A percentile compares a stretch with the other conserved stretches of the same genome.
Conservation (phyloP, 306 rosid species). For the Ammopiptanthus mongolicus region DNA sequence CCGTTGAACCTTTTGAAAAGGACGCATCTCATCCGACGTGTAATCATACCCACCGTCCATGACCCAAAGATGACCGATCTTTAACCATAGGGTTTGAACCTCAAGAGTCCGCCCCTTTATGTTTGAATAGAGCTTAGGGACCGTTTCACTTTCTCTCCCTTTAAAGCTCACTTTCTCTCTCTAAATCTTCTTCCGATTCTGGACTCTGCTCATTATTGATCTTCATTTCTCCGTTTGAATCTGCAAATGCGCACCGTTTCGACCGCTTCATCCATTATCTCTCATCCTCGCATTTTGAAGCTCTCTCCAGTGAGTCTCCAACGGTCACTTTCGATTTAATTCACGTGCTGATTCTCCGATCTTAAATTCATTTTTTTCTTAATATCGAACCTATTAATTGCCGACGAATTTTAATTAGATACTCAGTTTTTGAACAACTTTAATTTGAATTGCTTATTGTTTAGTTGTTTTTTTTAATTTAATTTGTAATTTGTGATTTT, state of each 20-base stretch:
- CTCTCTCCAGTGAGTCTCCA: slow-evolving; percentile 35
- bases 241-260: slow-evolving; percentile 32
- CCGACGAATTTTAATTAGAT: neutral
- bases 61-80: slow-evolving; percentile 26
- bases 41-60: slow-evolving; percentile 19
- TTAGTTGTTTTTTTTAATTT: neutral
- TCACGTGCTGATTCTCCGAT: neutral
- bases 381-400: neutral
- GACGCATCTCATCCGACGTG: slow-evolving; percentile 20
- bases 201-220: neutral
- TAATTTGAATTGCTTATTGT: neutral
- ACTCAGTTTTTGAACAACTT: neutral
- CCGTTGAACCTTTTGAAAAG: slow-evolving; percentile 31
- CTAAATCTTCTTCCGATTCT: neutral
- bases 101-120: slow-evolving; percentile 56
- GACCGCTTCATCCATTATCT: neutral
- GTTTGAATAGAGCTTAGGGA: slow-evolving; percentile 61
- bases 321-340: slow-evolving; percentile 1
- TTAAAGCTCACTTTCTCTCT: neutral
- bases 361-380: neutral
- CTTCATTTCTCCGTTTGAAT: slow-evolving; percentile 32
- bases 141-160: slow-evolving; percentile 36
- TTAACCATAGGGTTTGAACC: slow-evolving; percentile 60
- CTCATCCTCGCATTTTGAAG: neutral
- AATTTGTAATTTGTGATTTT: neutral